Percentiles rank a stretch among this genome's conserved stretches.
phyloP scores from a whole-genome alignment of 1,284 basidiomycete species.

The Phellopilus nigrolimitatus region DNA sequence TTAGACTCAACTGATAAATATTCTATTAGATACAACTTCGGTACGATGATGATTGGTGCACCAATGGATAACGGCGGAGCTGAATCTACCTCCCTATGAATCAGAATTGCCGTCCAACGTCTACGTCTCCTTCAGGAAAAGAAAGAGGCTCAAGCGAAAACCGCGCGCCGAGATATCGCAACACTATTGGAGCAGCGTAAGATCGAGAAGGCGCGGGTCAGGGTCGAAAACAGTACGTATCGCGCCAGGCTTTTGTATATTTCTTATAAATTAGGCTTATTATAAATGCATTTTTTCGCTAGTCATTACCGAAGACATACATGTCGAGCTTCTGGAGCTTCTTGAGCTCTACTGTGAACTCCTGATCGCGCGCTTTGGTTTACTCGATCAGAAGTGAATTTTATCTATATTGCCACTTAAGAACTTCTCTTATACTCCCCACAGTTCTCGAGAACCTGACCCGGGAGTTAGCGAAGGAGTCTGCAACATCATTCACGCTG shows the following conservation, averaged over 20 bases:
- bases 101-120: slow-evolving; percentile 85
- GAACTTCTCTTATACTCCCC: slow-evolving; percentile 8
- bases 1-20: not conserved
- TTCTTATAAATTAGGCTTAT: slow-evolving; percentile 6
- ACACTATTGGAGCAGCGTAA: slow-evolving; percentile 74
- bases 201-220: slow-evolving; percentile 78
- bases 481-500: slow-evolving; percentile 82
- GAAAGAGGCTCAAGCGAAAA: slow-evolving; percentile 89
- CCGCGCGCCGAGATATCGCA: slow-evolving; percentile 73
- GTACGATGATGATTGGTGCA: slow-evolving; percentile 7
- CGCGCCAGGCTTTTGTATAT: not conserved
- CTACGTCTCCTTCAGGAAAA: slow-evolving; percentile 89
- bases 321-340: slow-evolving; percentile 84
- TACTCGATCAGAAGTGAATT: slow-evolving; percentile 80
- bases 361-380: slow-evolving; percentile 86
- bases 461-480: slow-evolving; percentile 73
- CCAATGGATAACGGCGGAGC: not conserved
- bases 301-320: slow-evolving; percentile 85
- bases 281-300: slow-evolving; percentile 12
- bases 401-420: slow-evolving; percentile 6
- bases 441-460: slow-evolving; percentile 78
- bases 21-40: slow-evolving; percentile 16
- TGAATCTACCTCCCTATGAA: not conserved
- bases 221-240: slow-evolving; percentile 70
- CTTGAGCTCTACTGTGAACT: slow-evolving; percentile 93